Percentiles rank a stretch among this genome's conserved stretches.
phyloP scores from a whole-genome alignment of 495 filamentous ascomycete species.

The Sordaria brevicollis region DNA sequence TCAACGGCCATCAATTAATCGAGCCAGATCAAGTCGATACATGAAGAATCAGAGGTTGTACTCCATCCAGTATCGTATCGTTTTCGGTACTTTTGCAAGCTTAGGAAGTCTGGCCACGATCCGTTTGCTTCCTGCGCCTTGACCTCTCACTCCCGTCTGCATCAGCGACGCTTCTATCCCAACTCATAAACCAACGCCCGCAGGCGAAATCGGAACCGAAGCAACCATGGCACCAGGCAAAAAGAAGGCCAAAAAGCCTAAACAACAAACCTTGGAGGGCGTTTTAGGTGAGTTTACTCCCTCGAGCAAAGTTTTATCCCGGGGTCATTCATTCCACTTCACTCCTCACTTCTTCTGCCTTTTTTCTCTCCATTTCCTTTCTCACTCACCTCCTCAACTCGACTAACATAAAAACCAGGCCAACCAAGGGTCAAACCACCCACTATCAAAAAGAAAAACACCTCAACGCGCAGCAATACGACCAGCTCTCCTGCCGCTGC shows the following conservation, averaged over 20 bases:
- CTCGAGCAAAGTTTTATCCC: too few species aligned
- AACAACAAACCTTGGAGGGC: slow-evolving; percentile 17
- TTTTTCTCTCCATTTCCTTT: neutral
- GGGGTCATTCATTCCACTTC: too few species aligned
- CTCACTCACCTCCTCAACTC: neutral
- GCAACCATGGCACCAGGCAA: neutral
- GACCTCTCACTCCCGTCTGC: neutral
- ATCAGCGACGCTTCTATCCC: neutral
- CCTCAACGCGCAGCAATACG: neutral
- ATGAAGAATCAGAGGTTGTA: neutral
- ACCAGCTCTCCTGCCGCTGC: neutral
- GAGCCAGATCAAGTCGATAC: neutral
- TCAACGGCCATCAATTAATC: neutral
- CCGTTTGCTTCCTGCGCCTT: neutral
- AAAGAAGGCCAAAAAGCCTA: neutral
- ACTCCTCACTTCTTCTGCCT: too few species aligned
- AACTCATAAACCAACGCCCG: neutral
- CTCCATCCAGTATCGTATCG: neutral
- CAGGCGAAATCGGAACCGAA: neutral
- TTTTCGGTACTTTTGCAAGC: neutral
- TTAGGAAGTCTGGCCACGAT: neutral
- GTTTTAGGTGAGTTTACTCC: slow-evolving; percentile 7
- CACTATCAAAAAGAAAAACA: neutral
- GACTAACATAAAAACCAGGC: neutral
- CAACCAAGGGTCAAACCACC: neutral